Base-by-base conservation (phyloP, 2,329 filamentous ascomycete genomes). In the Cordyceps farinosa region DNA sequence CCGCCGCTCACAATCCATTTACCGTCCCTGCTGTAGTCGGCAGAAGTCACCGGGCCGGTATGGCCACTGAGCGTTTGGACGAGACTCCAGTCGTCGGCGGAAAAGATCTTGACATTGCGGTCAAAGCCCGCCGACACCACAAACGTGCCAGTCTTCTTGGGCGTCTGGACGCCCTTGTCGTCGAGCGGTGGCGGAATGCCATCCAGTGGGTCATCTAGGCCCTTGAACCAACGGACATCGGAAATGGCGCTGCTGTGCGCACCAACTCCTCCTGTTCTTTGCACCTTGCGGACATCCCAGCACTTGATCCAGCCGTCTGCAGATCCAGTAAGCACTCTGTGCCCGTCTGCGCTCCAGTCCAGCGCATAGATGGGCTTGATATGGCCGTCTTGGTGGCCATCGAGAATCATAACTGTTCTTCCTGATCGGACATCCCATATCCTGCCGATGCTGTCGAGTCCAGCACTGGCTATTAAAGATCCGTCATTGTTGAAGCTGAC, bases 301-400 rank as follows among this genome's bases (percentile, higher is more conserved):
- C 94, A 97, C 76, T 97, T 98, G 71, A 97, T 88, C 85, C 95
- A 98, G 22, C 94, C 94, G 72, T 99, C 95, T 2, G 89, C 92
- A 15, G 92, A 96, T 1, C 92, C 93, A 0, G 92, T 92, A n/a
- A 98, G 80, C 9, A 98, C 86, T n/a, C 95, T 87, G 74, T 97
- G 89, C 6, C 94, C 92, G 72, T 99, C 95, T 0, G 88, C 84
- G 64, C 90, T 88, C 95, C 96, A 99, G 75, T 97, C 93, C 6
- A 98, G 80, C 0, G 89, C 92, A 71, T 96, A 93, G 61, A 99
- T 97, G 15, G 96, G 93, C 66, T 93, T 91, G 72, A 97, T 95
- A 70, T 89, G 86, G 2, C 85, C 86, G 66, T 86, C 93, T 11
- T 95, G 80, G 71, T 96, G 91, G 1, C 91, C 90, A 72, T 98